Conservation (phyloP, 176 grass and related monocot genomes). For the sorghum (Sorghum bicolor) region DNA sequence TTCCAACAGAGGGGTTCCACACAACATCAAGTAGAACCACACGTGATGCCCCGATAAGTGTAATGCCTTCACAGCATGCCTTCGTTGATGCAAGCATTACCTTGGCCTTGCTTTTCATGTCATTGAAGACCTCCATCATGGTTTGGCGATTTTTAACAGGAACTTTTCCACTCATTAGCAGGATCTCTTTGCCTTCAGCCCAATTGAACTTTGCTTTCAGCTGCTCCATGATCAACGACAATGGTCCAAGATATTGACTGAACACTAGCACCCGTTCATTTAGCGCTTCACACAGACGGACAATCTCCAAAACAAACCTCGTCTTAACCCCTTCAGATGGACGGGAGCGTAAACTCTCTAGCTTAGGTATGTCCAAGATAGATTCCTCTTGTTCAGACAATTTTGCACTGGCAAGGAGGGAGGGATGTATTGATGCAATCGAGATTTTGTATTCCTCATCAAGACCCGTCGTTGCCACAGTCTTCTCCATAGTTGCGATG, state of each 20-base stretch:
- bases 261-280: constrained; percentile 80
- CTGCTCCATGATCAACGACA: constrained; percentile 69
- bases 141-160: constrained; percentile 29
- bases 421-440: constrained; percentile 64
- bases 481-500: constrained; percentile 46
- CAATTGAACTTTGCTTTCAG: constrained; percentile 51
- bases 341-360: constrained; percentile 39
- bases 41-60: constrained; percentile 72
- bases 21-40: constrained; percentile 90
- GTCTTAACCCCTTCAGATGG: constrained; percentile 74
- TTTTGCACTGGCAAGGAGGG: constrained; percentile 35
- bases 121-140: constrained; percentile 71
- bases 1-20: constrained; percentile 83
- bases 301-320: constrained; percentile 67
- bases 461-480: background rate
- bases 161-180: constrained; percentile 57
- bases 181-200: constrained; percentile 60
- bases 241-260: constrained; percentile 64
- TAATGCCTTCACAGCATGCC: constrained; percentile 83
- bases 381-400: constrained; percentile 37
- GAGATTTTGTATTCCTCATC: constrained; percentile 62
- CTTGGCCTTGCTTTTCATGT: constrained; percentile 58
- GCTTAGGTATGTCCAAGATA: constrained; percentile 29
- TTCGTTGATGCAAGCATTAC: constrained; percentile 84
- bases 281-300: constrained; percentile 41